These are phyloP conservation scores for Fusarium pseudograminearum DNA, from an alignment of 2,329 filamentous ascomycete species.

Conservation along the genomic window DNA sequence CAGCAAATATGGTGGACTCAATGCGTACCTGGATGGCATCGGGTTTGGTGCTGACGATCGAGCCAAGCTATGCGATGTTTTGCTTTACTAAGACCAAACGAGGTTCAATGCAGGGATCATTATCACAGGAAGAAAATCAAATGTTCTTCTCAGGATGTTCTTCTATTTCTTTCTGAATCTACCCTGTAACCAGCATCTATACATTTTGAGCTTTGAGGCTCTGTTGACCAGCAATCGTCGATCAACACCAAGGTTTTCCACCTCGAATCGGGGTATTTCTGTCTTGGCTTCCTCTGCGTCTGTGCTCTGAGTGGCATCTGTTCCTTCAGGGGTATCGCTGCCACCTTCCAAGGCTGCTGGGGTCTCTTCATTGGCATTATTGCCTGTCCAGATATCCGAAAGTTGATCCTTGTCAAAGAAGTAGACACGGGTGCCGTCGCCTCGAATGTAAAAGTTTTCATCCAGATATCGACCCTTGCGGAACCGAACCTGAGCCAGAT, in stretches of 20 bases:
- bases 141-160: slow-evolving; percentile 31
- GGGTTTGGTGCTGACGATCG: slow-evolving; percentile 66
- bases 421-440: slow-evolving; percentile 95
- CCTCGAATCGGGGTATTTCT: slow-evolving; percentile 67
- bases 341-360: slow-evolving; percentile 12
- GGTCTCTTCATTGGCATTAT: slow-evolving; percentile 41
- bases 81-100: slow-evolving; percentile 54
- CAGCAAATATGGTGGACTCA: slow-evolving; percentile 73
- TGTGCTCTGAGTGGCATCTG: slow-evolving; percentile 20
- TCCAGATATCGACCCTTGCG: slow-evolving; percentile 94
- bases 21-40: slow-evolving; percentile 72
- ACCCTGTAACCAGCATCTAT: slow-evolving; percentile 94
- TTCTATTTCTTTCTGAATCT: slow-evolving; percentile 77
- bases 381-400: slow-evolving; percentile 78
- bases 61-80: slow-evolving; percentile 54
- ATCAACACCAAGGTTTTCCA: slow-evolving; percentile 85
- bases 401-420: slow-evolving; percentile 94
- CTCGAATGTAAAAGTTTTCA: slow-evolving; percentile 97
- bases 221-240: slow-evolving; percentile 92
- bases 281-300: slow-evolving; percentile 31
- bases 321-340: not conserved
- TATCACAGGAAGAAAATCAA: not conserved
- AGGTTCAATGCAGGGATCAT: not conserved
- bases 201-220: slow-evolving; percentile 94
- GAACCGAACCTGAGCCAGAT: slow-evolving; percentile 95